Evolutionary conservation across 1,284 basidiomycete genomes (phyloP).

Genomic region (Austropuccinia psidii): DNA sequence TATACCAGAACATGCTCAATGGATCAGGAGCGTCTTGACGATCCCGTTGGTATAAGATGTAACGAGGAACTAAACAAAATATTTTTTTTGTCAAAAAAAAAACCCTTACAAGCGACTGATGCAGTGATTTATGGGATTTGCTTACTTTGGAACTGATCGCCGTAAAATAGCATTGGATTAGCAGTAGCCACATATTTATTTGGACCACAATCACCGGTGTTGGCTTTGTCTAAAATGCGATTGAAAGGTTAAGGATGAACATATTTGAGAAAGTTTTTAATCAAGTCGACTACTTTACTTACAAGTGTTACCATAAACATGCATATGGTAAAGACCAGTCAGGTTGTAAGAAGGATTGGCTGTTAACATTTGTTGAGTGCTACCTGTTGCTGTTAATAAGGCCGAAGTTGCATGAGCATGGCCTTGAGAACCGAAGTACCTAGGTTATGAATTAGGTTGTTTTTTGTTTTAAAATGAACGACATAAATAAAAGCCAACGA

Average conservation of each 20-base stretch:
- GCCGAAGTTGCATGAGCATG: slow-evolving; percentile 85
- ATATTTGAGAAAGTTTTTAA: neutral
- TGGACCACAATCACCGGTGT: slow-evolving; percentile 66
- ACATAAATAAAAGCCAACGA: neutral
- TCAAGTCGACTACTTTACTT: neutral
- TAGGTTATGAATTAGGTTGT: slow-evolving; percentile 26
- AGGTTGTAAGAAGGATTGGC: slow-evolving; percentile 63
- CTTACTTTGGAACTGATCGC: slow-evolving; percentile 55
- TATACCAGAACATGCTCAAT: slow-evolving; percentile 96
- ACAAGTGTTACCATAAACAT: slow-evolving; percentile 45
- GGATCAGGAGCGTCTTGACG: slow-evolving; percentile 79
- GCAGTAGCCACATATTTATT: slow-evolving; percentile 86
- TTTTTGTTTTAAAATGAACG: neutral
- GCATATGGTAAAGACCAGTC: slow-evolving; percentile 87
- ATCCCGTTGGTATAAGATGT: slow-evolving; percentile 85
- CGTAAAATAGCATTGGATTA: slow-evolving; percentile 64
- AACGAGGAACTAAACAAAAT: slow-evolving; percentile 55
- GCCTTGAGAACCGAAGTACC: slow-evolving; percentile 63
- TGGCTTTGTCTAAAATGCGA: slow-evolving; percentile 22
- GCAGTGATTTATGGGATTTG: neutral
- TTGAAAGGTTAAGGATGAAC: neutral
- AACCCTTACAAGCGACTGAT: neutral
- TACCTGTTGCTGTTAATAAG: slow-evolving; percentile 76
- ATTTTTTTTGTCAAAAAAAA: neutral
- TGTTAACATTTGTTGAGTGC: slow-evolving; percentile 64